Percentiles rank a stretch among this genome's conserved stretches.
These are phyloP conservation scores for Nepenthes mirabilis DNA, from an alignment of 148 eudicot species.

Conservation along the genomic window DNA sequence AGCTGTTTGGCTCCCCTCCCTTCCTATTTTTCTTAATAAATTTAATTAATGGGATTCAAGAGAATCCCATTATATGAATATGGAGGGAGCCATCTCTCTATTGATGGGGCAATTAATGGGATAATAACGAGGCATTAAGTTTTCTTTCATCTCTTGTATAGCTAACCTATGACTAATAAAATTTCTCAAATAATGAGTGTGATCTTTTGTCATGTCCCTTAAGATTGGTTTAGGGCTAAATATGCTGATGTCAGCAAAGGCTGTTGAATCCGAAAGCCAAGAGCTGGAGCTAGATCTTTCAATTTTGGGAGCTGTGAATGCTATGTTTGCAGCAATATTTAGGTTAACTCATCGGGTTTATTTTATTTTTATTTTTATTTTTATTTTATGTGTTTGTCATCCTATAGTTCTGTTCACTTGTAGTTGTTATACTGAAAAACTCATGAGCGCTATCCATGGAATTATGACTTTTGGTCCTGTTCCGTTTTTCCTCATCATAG, in stretches of 20 bases:
- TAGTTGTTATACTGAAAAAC: not conserved
- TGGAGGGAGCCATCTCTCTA: too few relatives aligned
- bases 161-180: too few relatives aligned
- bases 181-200: not conserved
- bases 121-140: too few relatives aligned
- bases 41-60: too few relatives aligned
- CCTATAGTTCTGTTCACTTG: not conserved
- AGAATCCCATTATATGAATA: not conserved
- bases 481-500: slow-evolving; percentile 22
- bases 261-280: slow-evolving; percentile 86
- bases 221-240: slow-evolving; percentile 3
- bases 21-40: too few relatives aligned
- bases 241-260: slow-evolving; percentile 26
- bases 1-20: too few relatives aligned
- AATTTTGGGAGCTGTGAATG: slow-evolving; percentile 91
- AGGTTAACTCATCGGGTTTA: slow-evolving; percentile 27
- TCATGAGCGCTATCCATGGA: not conserved
- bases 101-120: too few relatives aligned
- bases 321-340: slow-evolving; percentile 93
- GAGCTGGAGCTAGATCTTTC: slow-evolving; percentile 97
- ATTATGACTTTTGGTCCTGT: slow-evolving; percentile 3
- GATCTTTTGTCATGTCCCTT: not conserved
- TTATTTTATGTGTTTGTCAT: slow-evolving; percentile 4
- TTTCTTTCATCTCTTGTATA: too few relatives aligned
- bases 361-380: too few relatives aligned